Percentiles rank a stretch among this genome's conserved stretches.
Conservation (phyloP, 2,329 filamentous ascomycete species). For the Pestalotiopsis sp. region DNA sequence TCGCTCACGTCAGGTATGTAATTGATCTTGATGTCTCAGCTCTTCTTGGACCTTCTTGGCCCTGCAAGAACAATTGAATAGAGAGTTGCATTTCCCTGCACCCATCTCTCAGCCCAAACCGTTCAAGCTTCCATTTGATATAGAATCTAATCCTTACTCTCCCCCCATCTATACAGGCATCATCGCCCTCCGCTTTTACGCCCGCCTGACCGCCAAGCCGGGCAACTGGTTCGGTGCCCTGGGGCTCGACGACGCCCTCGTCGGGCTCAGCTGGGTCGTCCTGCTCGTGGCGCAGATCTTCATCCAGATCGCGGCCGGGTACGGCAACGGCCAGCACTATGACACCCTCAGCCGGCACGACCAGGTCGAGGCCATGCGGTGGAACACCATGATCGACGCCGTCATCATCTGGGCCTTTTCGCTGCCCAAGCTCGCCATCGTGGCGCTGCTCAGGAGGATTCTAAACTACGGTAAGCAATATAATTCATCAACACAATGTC, state of each 20-base stretch:
- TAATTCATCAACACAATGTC: too few relatives aligned
- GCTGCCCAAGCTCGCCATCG: constrained; percentile 7
- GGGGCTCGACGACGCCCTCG: constrained; percentile 5
- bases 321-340: constrained; percentile 3
- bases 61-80: background rate
- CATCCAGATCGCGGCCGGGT: background rate
- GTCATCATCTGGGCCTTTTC: constrained; percentile 10
- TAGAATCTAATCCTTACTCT: too few relatives aligned
- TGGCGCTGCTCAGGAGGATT: background rate
- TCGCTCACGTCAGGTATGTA: background rate
- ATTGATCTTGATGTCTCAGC: too few relatives aligned
- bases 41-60: background rate
- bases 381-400: constrained; percentile 9
- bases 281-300: constrained; percentile 4
- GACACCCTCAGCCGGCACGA: background rate
- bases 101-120: background rate
- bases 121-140: too few relatives aligned
- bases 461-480: background rate
- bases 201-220: background rate
- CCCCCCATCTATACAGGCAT: background rate
- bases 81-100: background rate
- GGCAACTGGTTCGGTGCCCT: constrained; percentile 2
- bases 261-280: constrained; percentile 4
- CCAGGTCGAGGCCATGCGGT: constrained; percentile 6
- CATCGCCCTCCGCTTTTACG: constrained; percentile 6